These are phyloP conservation scores for Fusarium sp. DNA, from an alignment of 2,329 filamentous ascomycete genomes.

Conservation along the genomic window DNA sequence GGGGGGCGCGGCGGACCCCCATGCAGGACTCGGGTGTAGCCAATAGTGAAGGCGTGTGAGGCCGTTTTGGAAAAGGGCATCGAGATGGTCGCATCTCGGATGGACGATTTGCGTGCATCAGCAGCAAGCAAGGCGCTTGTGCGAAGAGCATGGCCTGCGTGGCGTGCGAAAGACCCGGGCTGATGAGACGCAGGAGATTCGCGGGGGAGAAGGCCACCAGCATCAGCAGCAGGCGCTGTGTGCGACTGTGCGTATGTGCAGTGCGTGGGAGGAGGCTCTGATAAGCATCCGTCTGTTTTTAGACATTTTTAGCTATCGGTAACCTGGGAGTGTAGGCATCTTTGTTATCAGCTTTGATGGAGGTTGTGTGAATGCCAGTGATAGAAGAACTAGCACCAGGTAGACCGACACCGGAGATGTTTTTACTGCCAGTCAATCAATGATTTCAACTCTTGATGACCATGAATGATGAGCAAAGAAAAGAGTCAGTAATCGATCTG, in stretches of 20 bases:
- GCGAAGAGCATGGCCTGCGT: conserved; percentile 10
- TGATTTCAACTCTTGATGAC: neutral
- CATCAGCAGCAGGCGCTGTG: neutral
- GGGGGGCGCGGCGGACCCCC: conserved; percentile 16
- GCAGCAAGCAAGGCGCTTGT: conserved; percentile 10
- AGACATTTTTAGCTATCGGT: conserved; percentile 11
- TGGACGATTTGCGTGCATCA: conserved; percentile 11
- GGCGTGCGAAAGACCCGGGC: conserved; percentile 25
- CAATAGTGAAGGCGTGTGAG: conserved; percentile 20
- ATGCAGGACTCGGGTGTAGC: conserved; percentile 15
- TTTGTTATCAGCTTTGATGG: conserved; percentile 15
- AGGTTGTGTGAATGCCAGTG: conserved; percentile 25
- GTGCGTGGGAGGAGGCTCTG: conserved; percentile 23
- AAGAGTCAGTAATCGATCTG: neutral
- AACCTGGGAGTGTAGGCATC: neutral
- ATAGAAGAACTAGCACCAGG: conserved; percentile 1
- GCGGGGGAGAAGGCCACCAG: conserved; percentile 25
- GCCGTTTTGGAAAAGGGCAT: conserved; percentile 35
- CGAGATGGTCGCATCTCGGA: conserved; percentile 13
- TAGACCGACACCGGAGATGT: neutral
- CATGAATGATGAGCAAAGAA: neutral
- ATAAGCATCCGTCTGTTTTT: conserved; percentile 33
- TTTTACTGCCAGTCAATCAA: neutral
- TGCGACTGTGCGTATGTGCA: neutral
- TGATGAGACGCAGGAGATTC: conserved; percentile 35